phyloP scores from a whole-genome alignment of 2,329 filamentous ascomycete species.

The Fusarium hostae region DNA sequence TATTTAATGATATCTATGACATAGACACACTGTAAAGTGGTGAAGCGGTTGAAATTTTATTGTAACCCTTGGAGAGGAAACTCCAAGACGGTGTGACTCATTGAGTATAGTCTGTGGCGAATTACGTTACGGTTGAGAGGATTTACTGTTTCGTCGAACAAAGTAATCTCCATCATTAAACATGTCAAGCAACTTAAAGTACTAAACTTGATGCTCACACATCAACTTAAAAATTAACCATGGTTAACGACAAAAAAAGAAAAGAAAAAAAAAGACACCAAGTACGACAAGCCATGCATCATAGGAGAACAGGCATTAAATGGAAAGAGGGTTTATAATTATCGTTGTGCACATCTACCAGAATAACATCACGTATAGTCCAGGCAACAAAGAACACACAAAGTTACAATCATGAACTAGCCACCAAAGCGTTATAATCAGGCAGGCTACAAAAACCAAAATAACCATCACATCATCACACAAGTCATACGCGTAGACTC shows the following conservation, averaged over 20 bases:
- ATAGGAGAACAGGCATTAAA: not conserved
- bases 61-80: not conserved
- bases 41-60: not conserved
- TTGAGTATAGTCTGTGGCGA: not conserved
- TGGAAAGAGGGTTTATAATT: not conserved
- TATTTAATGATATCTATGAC: not conserved
- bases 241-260: no score
- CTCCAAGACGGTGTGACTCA: not conserved
- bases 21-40: not conserved
- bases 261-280: no score
- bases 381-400: not conserved
- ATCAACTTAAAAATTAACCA: not conserved
- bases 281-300: no score
- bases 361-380: not conserved
- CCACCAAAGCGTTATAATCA: not conserved
- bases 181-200: fast-evolving
- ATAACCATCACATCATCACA: not conserved
- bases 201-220: not conserved
- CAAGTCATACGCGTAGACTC: not conserved
- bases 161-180: not conserved
- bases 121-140: no score
- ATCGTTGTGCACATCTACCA: not conserved
- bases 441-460: not conserved
- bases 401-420: not conserved
- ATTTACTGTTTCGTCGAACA: not conserved